These are phyloP conservation scores for Testicularia cyperi DNA, from an alignment of 1,284 basidiomycete species.

Conservation along the genomic window DNA sequence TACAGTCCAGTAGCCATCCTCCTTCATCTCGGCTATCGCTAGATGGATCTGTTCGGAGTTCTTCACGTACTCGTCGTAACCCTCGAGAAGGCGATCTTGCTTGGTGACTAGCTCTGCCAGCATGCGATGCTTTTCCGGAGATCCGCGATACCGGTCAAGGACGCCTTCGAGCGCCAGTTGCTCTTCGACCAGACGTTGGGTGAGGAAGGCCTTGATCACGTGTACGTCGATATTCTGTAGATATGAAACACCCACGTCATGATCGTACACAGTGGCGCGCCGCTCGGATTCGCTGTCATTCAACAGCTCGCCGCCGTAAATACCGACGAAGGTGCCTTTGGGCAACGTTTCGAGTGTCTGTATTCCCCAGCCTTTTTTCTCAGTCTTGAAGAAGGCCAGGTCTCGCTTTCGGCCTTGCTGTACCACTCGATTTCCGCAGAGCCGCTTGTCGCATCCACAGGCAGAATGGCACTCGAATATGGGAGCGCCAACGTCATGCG, in stretches of 20 bases:
- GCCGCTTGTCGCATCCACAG: slow-evolving; percentile 74
- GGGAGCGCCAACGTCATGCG: slow-evolving; percentile 61
- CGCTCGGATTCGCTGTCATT: slow-evolving; percentile 69
- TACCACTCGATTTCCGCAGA: slow-evolving; percentile 80
- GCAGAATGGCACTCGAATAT: slow-evolving; percentile 84
- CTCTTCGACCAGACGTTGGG: slow-evolving; percentile 29
- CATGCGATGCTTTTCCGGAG: not conserved
- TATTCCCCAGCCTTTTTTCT: slow-evolving; percentile 72
- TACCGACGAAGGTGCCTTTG: slow-evolving; percentile 73
- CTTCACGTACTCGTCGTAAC: slow-evolving; percentile 12
- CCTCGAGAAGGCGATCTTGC: slow-evolving; percentile 3
- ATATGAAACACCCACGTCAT: slow-evolving; percentile 74
- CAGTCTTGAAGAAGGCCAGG: slow-evolving; percentile 66
- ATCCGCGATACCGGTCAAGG: slow-evolving; percentile 11
- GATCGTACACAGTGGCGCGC: slow-evolving; percentile 73
- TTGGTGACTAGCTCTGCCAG: slow-evolving; percentile 9
- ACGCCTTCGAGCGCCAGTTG: slow-evolving; percentile 4
- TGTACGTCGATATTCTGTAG: slow-evolving; percentile 79
- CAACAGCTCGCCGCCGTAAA: slow-evolving; percentile 81
- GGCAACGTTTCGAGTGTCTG: slow-evolving; percentile 46
- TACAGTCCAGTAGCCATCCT: too few relatives aligned
- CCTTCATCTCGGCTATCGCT: too few relatives aligned
- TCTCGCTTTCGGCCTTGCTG: slow-evolving; percentile 70
- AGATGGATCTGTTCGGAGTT: too few relatives aligned
- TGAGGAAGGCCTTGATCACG: slow-evolving; percentile 64